Percentiles rank a stretch among this genome's conserved stretches.
These are phyloP conservation scores for Psilocybe tampanensis DNA, from an alignment of 768 basidiomycete genomes.

Conservation along the genomic window DNA sequence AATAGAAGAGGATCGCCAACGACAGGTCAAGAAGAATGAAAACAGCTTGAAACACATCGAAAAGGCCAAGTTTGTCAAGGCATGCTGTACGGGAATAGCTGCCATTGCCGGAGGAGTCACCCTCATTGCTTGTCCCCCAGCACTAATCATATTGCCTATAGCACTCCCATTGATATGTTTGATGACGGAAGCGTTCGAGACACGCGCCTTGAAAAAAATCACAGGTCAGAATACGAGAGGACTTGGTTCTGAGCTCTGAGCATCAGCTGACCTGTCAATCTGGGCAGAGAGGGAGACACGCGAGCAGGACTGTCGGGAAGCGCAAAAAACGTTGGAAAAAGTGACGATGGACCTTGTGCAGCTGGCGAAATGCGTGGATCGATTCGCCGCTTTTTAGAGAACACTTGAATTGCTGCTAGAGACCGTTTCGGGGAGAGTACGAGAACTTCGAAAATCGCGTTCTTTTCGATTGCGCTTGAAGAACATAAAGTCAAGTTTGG, in stretches of 20 bases:
- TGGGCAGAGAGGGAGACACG: neutral
- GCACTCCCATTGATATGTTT: conserved; percentile 7
- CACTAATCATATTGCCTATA: conserved; percentile 4
- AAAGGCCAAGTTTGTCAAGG: neutral
- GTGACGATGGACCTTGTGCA: conserved; percentile 7
- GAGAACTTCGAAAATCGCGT: conserved; percentile 9
- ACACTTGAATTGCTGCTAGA: conserved; percentile 9
- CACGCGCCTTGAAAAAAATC: neutral
- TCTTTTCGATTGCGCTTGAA: conserved; percentile 2
- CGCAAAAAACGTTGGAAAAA: neutral
- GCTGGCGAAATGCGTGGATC: conserved; percentile 8
- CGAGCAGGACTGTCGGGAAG: neutral
- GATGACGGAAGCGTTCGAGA: conserved; percentile 1
- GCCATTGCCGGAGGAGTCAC: conserved; percentile 2
- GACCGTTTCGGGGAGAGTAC: conserved; percentile 5
- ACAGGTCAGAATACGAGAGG: neutral
- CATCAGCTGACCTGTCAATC: neutral
- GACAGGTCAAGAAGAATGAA: conserved; percentile 2
- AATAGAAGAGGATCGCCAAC: conserved; percentile 1
- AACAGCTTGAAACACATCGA: neutral
- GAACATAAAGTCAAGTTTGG: conserved; percentile 2
- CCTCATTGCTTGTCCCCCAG: conserved; percentile 5
- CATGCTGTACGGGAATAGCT: neutral
- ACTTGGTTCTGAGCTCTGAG: neutral
- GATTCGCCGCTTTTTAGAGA: conserved; percentile 15